Evolutionary conservation across 352 stramenopile genomes (phyloP), one percentile per base, ranked within the genome.

Genomic region (Phytophthora sansomeana): DNA sequence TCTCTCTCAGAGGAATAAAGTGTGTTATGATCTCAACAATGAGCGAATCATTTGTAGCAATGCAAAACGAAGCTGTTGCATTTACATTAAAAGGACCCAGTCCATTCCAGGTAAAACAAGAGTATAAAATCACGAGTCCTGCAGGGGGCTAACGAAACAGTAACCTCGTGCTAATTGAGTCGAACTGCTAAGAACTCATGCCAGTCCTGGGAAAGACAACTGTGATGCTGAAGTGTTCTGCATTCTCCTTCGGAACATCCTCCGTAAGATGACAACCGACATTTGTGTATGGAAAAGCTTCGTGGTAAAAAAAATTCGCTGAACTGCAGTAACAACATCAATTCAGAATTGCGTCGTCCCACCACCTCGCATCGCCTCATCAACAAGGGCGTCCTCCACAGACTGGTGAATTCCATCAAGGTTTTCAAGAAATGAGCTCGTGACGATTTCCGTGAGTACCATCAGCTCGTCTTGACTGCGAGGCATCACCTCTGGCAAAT

Each of bases 351-450:
- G 14, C 13, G 11, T 29, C 24, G 19, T 33, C 57, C 16, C 56
- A 46, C n/a, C 46, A n/a, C 16, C 50, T 17, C 36, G 53, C 49
- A 74, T 65, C 2, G 56, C 50, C 14, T 77, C 55, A 46, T 74
- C 65, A 2, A 77, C 17, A 14, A 77, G 55, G n/a, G 46, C 30
- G 33, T 74, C 69, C 42, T 77, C 64, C 5, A 77, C 60, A 13
- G 50, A 26, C 29, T 77, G 69, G 46, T 77, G 69, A 24, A 74
- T 72, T 5, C 65, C 65, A 2, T 74, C 65, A 19, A 74, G 38
- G 19, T 77, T 77, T 4, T 69, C 52, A 5, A 77, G 62, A 30
- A 71, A 77, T 4, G 63, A 74, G 16, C 36, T 30, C 0, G 58
- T 74, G 9, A 77, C 58, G 11, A 77, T 69, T 4, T 74, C 59